Conservation (phyloP, 2,329 filamentous ascomycete species). For the Aspergillus felis region DNA sequence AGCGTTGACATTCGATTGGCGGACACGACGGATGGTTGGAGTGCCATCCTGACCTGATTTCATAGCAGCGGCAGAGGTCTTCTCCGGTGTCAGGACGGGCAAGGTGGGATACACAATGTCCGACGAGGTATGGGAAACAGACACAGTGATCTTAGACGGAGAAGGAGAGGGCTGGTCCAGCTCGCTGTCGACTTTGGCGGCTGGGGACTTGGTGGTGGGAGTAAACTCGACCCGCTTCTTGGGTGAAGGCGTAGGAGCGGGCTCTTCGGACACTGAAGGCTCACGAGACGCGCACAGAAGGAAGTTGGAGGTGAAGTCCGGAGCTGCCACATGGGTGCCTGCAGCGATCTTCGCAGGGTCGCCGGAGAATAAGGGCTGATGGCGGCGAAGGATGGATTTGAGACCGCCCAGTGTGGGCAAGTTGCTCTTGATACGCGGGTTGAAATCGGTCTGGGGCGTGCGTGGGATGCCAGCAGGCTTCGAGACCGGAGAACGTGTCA, state of each 20-base stretch:
- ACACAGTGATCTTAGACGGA: slow-evolving; percentile 34
- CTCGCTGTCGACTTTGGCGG: slow-evolving; percentile 19
- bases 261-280: slow-evolving; percentile 19
- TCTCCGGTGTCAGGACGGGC: slow-evolving; percentile 36
- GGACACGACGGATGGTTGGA: slow-evolving; percentile 41
- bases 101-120: slow-evolving; percentile 37
- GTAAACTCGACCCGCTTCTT: slow-evolving; percentile 83
- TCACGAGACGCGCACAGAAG: slow-evolving; percentile 37
- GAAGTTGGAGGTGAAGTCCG: slow-evolving; percentile 48
- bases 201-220: slow-evolving; percentile 58
- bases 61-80: slow-evolving; percentile 12
- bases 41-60: slow-evolving; percentile 15
- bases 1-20: slow-evolving; percentile 25
- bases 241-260: slow-evolving; percentile 61
- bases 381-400: slow-evolving; percentile 61
- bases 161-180: slow-evolving; percentile 38
- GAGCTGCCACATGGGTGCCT: slow-evolving; percentile 50
- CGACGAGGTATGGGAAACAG: slow-evolving; percentile 19
- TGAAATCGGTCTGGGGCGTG: slow-evolving; percentile 46
- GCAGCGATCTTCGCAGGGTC: slow-evolving; percentile 58
- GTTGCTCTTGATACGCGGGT: slow-evolving; percentile 39
- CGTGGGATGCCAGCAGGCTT: slow-evolving; percentile 46
- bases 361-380: slow-evolving; percentile 56
- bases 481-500: slow-evolving; percentile 49
- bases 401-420: slow-evolving; percentile 52